Percentiles rank a stretch among this genome's conserved stretches.
Conservation (phyloP, 371 early-diverging fungal species). For the Apophysomyces elegans region DNA sequence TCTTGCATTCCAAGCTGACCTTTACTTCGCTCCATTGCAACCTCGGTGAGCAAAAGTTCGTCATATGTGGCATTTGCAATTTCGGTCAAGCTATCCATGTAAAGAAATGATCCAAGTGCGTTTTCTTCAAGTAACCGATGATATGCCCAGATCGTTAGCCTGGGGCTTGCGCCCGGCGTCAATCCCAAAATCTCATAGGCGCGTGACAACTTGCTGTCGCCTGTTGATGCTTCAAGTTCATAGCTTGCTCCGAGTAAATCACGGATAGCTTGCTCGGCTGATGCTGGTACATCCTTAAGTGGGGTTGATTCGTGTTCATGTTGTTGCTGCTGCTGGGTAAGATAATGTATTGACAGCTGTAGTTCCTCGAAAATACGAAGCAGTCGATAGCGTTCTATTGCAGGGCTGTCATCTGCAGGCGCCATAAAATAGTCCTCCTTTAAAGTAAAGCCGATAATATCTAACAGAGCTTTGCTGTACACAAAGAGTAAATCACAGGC, state of each 20-base stretch:
- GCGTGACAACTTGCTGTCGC: background rate
- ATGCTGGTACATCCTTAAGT: background rate
- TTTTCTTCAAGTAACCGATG: constrained; percentile 41
- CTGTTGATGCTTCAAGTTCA: constrained; percentile 26
- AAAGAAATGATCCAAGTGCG: constrained; percentile 18
- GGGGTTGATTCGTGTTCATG: constrained; percentile 20
- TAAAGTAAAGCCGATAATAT: constrained; percentile 36
- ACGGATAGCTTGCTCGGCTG: background rate
- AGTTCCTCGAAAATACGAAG: constrained; percentile 32
- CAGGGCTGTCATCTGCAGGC: constrained; percentile 29
- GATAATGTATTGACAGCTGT: constrained; percentile 19
- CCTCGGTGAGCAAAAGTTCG: constrained; percentile 40
- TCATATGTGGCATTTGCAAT: constrained; percentile 43
- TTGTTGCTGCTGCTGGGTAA: constrained; percentile 21
- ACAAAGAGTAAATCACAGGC: background rate
- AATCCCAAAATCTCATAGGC: constrained; percentile 44
- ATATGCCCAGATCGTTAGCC: constrained; percentile 55
- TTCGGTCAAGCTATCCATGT: constrained; percentile 47
- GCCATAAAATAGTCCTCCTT: constrained; percentile 37
- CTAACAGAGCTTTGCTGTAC: constrained; percentile 42
- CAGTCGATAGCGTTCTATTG: constrained; percentile 15
- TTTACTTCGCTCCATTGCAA: constrained; percentile 51
- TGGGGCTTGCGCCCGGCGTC: constrained; percentile 49
- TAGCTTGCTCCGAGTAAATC: constrained; percentile 7
- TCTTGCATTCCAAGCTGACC: constrained; percentile 52